Percentiles rank a stretch among this genome's conserved stretches.
These are phyloP conservation scores for Voacanga thouarsii DNA, from an alignment of 257 asterid genomes.

Conservation along the genomic window DNA sequence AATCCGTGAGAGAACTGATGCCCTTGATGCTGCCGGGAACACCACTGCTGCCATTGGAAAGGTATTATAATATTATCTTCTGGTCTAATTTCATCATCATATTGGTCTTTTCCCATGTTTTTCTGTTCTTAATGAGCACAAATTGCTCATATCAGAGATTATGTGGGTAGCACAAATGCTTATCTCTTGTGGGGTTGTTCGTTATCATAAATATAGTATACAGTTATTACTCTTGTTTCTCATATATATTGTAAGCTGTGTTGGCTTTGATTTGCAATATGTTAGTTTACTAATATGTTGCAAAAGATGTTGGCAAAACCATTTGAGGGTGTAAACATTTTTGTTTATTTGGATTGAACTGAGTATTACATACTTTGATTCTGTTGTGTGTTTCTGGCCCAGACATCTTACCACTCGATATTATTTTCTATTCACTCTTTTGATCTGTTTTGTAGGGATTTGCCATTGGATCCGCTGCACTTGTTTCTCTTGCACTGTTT, in stretches of 20 bases:
- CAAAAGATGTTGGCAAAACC: too few species aligned
- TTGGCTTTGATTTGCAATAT: neutral
- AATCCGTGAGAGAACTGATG: constrained; percentile 91
- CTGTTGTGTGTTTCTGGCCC: neutral
- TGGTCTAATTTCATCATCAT: neutral
- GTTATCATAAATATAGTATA: neutral
- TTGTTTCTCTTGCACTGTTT: constrained; percentile 76
- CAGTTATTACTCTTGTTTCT: neutral
- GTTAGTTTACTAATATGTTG: neutral
- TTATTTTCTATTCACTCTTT: neutral
- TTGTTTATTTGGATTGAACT: neutral
- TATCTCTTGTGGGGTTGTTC: neutral
- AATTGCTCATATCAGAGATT: too few species aligned
- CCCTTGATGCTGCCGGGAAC: constrained; percentile 96
- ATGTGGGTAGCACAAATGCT: too few species aligned
- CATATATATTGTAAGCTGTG: neutral
- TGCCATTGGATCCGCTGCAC: constrained; percentile 91
- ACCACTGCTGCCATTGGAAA: constrained; percentile 96
- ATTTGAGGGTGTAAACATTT: too few species aligned
- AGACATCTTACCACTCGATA: neutral
- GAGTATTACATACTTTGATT: neutral
- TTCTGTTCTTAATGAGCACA: neutral
- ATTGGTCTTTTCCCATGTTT: too few species aligned
- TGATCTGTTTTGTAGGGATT: constrained; percentile 56
- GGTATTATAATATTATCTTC: constrained; percentile 29